phyloP scores from a whole-genome alignment of 2,329 filamentous ascomycete genomes.

The Pseudogymnoascus sp. region DNA sequence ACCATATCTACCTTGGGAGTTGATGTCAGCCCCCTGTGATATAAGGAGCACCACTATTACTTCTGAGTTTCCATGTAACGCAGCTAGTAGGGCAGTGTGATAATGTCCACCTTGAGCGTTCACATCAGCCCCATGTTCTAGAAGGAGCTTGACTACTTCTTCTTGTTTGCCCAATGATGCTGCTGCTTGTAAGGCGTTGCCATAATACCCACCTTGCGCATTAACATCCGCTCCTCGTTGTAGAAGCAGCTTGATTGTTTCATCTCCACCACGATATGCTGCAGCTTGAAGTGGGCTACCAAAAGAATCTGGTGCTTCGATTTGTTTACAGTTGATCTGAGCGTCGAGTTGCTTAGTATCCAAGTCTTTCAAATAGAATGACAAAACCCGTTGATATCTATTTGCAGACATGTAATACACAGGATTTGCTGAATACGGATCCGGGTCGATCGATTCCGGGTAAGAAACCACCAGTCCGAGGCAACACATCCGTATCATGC shows the following conservation, averaged over 20 bases:
- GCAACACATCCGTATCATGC: not conserved
- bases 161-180: not conserved
- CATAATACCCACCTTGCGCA: constrained; percentile 11
- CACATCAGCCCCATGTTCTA: not conserved
- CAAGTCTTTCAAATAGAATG: not conserved
- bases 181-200: constrained; percentile 18
- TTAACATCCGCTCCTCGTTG: not conserved
- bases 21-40: too few species aligned
- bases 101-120: too few species aligned
- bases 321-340: not conserved
- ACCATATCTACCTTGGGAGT: not conserved
- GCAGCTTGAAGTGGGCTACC: not conserved
- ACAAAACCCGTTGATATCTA: not conserved
- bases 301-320: not conserved
- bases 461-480: not conserved
- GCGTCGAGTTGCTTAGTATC: not conserved
- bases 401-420: not conserved
- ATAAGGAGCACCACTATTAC: too few species aligned
- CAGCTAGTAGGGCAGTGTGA: too few species aligned
- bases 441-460: not conserved
- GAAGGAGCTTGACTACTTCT: constrained; percentile 6
- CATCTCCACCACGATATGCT: not conserved
- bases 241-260: not conserved
- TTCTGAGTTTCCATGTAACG: too few species aligned
- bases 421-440: not conserved